These are phyloP conservation scores for Hyaloscypha variabilis DNA, from an alignment of 495 filamentous ascomycete genomes.

Conservation along the genomic window DNA sequence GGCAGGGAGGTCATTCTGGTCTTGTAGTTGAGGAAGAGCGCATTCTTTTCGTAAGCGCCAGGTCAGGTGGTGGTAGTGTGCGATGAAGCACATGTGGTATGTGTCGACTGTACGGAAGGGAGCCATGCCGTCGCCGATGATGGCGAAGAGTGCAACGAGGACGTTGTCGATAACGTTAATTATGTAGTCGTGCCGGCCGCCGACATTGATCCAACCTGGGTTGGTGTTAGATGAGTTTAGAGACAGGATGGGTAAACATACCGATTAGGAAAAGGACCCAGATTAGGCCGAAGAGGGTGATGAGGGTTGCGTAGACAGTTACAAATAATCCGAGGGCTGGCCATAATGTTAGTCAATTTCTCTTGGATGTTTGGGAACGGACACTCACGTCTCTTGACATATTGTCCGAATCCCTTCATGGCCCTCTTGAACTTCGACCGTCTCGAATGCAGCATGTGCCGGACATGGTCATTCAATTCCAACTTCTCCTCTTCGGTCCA, in stretches of 20 bases:
- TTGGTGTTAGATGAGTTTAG: too few species aligned
- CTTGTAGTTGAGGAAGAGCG: conserved; percentile 61
- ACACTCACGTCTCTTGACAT: conserved; percentile 58
- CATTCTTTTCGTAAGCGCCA: conserved; percentile 69
- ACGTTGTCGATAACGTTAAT: conserved; percentile 79
- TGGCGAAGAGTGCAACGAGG: conserved; percentile 74
- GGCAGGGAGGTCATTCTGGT: conserved; percentile 72
- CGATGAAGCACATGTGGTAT: conserved; percentile 56
- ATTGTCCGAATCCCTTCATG: conserved; percentile 76
- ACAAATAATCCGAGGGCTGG: conserved; percentile 70
- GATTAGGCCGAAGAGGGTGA: conserved; percentile 77
- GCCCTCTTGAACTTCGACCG: conserved; percentile 73
- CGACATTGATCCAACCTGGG: conserved; percentile 81
- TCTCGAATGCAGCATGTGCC: conserved; percentile 80
- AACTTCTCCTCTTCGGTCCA: conserved; percentile 71
- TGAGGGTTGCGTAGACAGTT: conserved; percentile 76
- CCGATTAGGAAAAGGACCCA: conserved; percentile 85
- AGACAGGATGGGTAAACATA: too few species aligned
- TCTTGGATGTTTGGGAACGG: conserved; percentile 3
- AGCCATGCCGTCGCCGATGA: conserved; percentile 76
- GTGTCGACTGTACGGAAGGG: conserved; percentile 79
- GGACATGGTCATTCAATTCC: conserved; percentile 77
- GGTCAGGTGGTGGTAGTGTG: conserved; percentile 64
- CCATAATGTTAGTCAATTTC: conserved; percentile 24
- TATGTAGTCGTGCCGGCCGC: conserved; percentile 64